Conservation (phyloP, 352 stramenopile species). For the Phytophthora cryptogea region DNA sequence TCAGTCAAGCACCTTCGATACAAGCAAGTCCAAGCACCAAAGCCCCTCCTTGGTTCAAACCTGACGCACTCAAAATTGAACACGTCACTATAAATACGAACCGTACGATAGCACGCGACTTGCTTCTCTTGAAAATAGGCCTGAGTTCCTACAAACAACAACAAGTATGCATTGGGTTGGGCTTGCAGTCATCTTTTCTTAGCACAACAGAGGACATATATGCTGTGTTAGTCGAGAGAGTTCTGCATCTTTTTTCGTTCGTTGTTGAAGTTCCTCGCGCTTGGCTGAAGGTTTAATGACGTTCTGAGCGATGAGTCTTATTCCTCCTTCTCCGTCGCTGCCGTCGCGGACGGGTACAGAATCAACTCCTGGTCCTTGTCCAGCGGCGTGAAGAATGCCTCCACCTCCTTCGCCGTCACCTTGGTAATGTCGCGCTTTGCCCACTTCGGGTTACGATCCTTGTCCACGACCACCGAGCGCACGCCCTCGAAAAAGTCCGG, state of each 20-base stretch:
- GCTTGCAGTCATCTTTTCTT: slow-evolving; percentile 21
- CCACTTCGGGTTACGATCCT: slow-evolving; percentile 95
- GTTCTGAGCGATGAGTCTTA: slow-evolving; percentile 30
- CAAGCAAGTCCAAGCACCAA: slow-evolving; percentile 15
- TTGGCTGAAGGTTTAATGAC: slow-evolving; percentile 28
- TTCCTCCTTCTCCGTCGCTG: slow-evolving; percentile 37
- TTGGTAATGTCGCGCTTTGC: slow-evolving; percentile 56
- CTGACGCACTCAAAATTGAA: too few relatives aligned
- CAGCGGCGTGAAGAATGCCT: slow-evolving; percentile 82
- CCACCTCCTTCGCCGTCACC: slow-evolving; percentile 71
- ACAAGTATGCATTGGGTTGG: slow-evolving; percentile 1
- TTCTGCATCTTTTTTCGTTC: slow-evolving; percentile 28
- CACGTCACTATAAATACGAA: slow-evolving; percentile 27
- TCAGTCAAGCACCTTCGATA: slow-evolving; percentile 15
- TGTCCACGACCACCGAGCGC: slow-evolving; percentile 95
- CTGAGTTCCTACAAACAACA: slow-evolving; percentile 18
- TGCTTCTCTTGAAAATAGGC: slow-evolving; percentile 26
- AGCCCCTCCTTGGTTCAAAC: slow-evolving; percentile 7
- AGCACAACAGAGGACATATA: slow-evolving; percentile 23
- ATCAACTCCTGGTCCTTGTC: slow-evolving; percentile 79
- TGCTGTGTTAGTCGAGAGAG: slow-evolving; percentile 26
- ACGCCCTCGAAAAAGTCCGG: slow-evolving; percentile 98
- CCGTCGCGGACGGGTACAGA: slow-evolving; percentile 55
- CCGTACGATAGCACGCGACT: neutral
- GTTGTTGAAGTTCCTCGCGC: slow-evolving; percentile 35